Evolutionary conservation across 177 flowering plant genomes (phyloP), one percentile per base, ranked within the genome.

Genomic region (Vitis hybrid): DNA sequence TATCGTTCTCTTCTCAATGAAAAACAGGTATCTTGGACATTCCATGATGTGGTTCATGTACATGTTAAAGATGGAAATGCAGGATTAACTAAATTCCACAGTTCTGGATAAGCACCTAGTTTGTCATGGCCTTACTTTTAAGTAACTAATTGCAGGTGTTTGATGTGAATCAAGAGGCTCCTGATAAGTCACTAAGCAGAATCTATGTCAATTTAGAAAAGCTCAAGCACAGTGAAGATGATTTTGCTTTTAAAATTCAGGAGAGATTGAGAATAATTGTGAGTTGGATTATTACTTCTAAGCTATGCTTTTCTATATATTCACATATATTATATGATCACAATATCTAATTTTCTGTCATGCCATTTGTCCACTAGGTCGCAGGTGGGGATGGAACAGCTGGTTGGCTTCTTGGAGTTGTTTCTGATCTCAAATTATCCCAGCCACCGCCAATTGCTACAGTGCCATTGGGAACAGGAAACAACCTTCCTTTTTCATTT

Each of bases 371-470:
- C 67, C 52, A 49, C 70, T 73, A 95, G 99, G 99, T 92, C 76
- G 98, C 98, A 66, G 98, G 97, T 64, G 98, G 98, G 60, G 98
- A 92, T 86, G 98, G 97, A 66, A 94, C 97, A 6, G 97, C 97
- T 70, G 83, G 98, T 27, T 94, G 98, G 98, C 80, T 94, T 72
- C 97, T 94, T 70, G 97, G 97, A 57, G 97, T 94, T 64, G 91
- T 94, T 72, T 80, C 81, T 75, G 98, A 94, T 81, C 92, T 94
- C 68, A 92, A 89, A 75, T 79, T 95, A 63, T 74, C 98, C 52
- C 86, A 81, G 49, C 86, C 97, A 56, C 99, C 99, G 21, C 92
- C 97, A 30, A 82, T 95, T 71, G 99, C 99, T 48, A 95, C 98
- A 2, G 87, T 95, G 46, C 99, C 98, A 6, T 77, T 95, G 80